Evolutionary conservation across 192 early-diverging fungal genomes (phyloP).

Genomic region (Coemansia sp.): DNA sequence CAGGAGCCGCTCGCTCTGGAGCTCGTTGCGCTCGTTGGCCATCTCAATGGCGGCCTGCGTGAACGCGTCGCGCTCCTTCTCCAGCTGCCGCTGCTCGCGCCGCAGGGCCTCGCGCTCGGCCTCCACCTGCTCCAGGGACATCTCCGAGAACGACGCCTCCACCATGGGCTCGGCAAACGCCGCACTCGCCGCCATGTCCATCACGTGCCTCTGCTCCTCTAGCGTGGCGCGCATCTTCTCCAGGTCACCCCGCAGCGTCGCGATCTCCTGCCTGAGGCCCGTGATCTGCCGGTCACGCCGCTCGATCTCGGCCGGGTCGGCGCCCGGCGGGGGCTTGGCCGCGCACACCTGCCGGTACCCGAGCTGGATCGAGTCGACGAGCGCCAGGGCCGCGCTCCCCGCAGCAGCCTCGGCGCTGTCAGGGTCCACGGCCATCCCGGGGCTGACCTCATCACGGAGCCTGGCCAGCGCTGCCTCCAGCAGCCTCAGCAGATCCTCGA

Average conservation of each 20-base stretch:
- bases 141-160: constrained; percentile 51
- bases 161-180: neutral
- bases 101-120: constrained; percentile 48
- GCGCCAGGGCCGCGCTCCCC: constrained; percentile 32
- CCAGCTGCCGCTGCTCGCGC: constrained; percentile 56
- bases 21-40: constrained; percentile 61
- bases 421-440: neutral
- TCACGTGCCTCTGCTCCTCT: constrained; percentile 36
- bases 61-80: constrained; percentile 63
- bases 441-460: neutral
- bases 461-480: constrained; percentile 12
- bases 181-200: constrained; percentile 23
- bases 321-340: constrained; percentile 7
- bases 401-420: constrained; percentile 3
- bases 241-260: constrained; percentile 20
- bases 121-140: constrained; percentile 47
- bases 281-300: constrained; percentile 56
- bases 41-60: constrained; percentile 70
- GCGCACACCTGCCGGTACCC: neutral
- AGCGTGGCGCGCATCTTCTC: constrained; percentile 29
- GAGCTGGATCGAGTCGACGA: constrained; percentile 29
- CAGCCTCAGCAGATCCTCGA: constrained; percentile 22
- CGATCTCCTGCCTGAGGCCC: constrained; percentile 37
- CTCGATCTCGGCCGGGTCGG: constrained; percentile 32
- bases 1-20: constrained; percentile 38